Conservation (phyloP, 306 rosid species). For the Elaeagnus macrophylla region DNA sequence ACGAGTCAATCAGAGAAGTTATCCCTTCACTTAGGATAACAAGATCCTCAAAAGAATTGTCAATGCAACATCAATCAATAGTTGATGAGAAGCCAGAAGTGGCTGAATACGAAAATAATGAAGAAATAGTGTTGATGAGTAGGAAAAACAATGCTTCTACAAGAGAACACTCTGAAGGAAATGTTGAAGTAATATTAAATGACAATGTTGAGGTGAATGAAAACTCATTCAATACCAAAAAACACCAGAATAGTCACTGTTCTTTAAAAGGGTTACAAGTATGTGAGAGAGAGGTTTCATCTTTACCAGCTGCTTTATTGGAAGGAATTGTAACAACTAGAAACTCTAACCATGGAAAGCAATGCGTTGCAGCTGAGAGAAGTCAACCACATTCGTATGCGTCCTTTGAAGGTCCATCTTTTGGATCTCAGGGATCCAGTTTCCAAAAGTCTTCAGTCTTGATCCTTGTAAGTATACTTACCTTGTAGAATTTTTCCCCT, state of each 20-base stretch:
- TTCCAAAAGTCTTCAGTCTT: constrained; percentile 17
- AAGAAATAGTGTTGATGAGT: constrained; percentile 20
- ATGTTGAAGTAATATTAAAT: constrained; percentile 23
- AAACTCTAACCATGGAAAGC: constrained; percentile 25
- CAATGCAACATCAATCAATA: constrained; percentile 25
- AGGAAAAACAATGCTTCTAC: neutral
- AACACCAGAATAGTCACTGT: constrained; percentile 20
- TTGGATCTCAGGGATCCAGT: constrained; percentile 20
- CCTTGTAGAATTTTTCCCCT: constrained; percentile 5
- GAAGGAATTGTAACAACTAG: constrained; percentile 25
- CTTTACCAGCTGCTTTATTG: constrained; percentile 19
- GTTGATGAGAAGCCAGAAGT: constrained; percentile 17
- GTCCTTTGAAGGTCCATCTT: constrained; percentile 24
- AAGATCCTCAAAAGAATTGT: constrained; percentile 30
- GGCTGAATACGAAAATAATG: constrained; percentile 21
- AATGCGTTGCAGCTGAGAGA: constrained; percentile 15
- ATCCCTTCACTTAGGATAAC: constrained; percentile 25
- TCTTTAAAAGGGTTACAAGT: constrained; percentile 32
- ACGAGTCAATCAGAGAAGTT: constrained; percentile 22
- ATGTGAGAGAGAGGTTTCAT: constrained; percentile 15
- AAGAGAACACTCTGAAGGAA: constrained; percentile 7
- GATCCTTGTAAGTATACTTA: constrained; percentile 46
- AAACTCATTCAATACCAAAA: constrained; percentile 28
- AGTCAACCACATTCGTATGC: constrained; percentile 23
- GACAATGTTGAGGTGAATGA: constrained; percentile 15